Percentiles rank a stretch among this genome's conserved stretches.
These are phyloP conservation scores for Clavispora vitiphila DNA, from an alignment of 805 yeast genomes.

Conservation along the genomic window DNA sequence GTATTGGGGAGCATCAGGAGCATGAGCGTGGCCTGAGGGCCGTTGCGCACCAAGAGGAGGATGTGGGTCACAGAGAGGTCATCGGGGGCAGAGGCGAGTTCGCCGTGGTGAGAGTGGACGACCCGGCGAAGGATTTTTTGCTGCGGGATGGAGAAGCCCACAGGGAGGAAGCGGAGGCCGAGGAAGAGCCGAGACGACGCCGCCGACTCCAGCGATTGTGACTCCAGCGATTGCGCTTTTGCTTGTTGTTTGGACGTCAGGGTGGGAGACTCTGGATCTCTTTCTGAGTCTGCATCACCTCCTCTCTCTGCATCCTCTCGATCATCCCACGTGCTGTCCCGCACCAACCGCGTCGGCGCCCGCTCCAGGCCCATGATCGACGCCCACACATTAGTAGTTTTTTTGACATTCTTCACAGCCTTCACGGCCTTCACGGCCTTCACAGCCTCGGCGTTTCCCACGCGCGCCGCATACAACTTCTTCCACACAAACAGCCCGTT, in stretches of 20 bases:
- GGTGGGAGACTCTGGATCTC: too few relatives aligned
- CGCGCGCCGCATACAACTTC: constrained; percentile 10
- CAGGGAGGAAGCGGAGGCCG: constrained; percentile 37
- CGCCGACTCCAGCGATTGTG: too few relatives aligned
- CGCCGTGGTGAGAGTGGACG: constrained; percentile 45
- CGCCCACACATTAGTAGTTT: constrained; percentile 31
- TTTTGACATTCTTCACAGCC: too few relatives aligned
- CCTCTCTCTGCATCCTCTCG: constrained; percentile 9
- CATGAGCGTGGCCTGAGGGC: constrained; percentile 23
- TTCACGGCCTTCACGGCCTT: too few relatives aligned
- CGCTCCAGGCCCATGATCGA: constrained; percentile 34
- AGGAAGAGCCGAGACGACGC: too few relatives aligned
- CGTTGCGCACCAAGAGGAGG: constrained; percentile 26
- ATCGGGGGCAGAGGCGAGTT: constrained; percentile 12
- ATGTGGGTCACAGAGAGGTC: constrained; percentile 28
- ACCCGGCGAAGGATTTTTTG: constrained; percentile 33
- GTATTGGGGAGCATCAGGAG: constrained; percentile 21
- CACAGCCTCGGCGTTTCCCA: constrained; percentile 1
- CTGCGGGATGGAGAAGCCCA: constrained; percentile 39
- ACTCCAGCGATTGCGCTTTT: too few relatives aligned
- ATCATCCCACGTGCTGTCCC: constrained; percentile 24
- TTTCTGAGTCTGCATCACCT: too few relatives aligned
- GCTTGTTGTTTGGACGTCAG: too few relatives aligned
- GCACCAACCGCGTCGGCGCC: constrained; percentile 9
- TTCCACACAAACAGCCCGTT: constrained; percentile 38